Base-by-base conservation (phyloP, 2,329 filamentous ascomycete species). In the Xylariaceae sp. region DNA sequence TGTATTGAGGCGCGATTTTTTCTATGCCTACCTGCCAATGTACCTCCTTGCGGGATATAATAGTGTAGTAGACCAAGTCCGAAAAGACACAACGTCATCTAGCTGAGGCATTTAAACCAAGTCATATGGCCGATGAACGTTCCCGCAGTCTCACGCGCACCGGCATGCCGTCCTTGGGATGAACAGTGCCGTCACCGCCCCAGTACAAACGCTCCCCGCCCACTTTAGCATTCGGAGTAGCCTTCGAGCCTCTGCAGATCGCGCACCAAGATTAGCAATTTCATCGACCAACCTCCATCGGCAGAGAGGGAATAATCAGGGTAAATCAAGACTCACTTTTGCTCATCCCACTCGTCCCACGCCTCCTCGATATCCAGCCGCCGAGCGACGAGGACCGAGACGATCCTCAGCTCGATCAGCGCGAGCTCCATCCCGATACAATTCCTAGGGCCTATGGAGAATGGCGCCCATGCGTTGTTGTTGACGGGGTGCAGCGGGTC, bases 361-460 rank as follows among this genome's bases (percentile, higher is more conserved):
- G 71, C 74, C 24, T 75, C 72, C 44, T 74, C 69, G 39, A 86
- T 78, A 28, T 85, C 82, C 36, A 84, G 82, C 12, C 75, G 74
- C 26, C 82, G 66, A 1, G 79, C 67, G 1, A 78, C 75, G 61
- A 85, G 70, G 3, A 80, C 77, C 12, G 84, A 63, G 3, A 81
- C 77, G 44, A 81, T 73, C 56, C 78, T 79, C 23, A 81, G 73
- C 69, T 86, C 79, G 33, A 81, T 74, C 68, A 82, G 76, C 2
- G 80, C 84, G 40, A 87, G 71, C 58, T 82, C 78, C 69, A 85
- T 79, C 0, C 83, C 84, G 29, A 87, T 79, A 58, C 84, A 87
- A 39, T 79, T 81, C 8, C 84, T 68, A 3, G 79, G 78, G 0
- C 83, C 83, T 17, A 79, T 73, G 40, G 79, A 78, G 65, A 87